These are phyloP conservation scores for Corallochytrium limacisporum DNA, from an alignment of 78 protist species.

Conservation along the genomic window DNA sequence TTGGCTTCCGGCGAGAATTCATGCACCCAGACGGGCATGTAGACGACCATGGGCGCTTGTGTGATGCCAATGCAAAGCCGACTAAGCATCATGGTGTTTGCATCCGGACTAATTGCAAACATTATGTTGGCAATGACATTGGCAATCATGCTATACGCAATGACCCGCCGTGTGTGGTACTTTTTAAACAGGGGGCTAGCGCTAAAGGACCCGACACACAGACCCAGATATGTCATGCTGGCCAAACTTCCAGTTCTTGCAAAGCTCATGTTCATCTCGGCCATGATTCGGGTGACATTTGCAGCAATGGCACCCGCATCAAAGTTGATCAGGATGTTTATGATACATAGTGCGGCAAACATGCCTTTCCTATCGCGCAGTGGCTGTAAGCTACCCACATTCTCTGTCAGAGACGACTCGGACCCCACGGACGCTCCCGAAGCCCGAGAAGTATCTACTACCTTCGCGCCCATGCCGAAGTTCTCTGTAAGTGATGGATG, in stretches of 20 bases:
- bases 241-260: background rate
- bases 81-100: background rate
- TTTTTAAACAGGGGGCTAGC: background rate
- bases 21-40: conserved; percentile 22
- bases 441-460: too few species aligned
- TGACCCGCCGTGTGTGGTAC: background rate
- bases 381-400: too few species aligned
- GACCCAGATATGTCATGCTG: conserved; percentile 1
- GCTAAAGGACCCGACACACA: background rate
- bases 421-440: too few species aligned
- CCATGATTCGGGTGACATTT: too few species aligned
- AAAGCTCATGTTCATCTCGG: too few species aligned
- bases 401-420: too few species aligned
- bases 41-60: background rate
- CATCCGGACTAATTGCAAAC: conserved; percentile 3
- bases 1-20: conserved; percentile 7
- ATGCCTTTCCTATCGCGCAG: too few species aligned
- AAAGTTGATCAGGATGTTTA: too few species aligned
- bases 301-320: too few species aligned
- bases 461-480: too few species aligned
- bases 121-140: conserved; percentile 5
- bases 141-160: background rate
- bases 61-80: conserved; percentile 7
- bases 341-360: too few species aligned
- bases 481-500: too few species aligned